Conservation (phyloP, 2,329 filamentous ascomycete species). For the Incumbomyces lentus region DNA sequence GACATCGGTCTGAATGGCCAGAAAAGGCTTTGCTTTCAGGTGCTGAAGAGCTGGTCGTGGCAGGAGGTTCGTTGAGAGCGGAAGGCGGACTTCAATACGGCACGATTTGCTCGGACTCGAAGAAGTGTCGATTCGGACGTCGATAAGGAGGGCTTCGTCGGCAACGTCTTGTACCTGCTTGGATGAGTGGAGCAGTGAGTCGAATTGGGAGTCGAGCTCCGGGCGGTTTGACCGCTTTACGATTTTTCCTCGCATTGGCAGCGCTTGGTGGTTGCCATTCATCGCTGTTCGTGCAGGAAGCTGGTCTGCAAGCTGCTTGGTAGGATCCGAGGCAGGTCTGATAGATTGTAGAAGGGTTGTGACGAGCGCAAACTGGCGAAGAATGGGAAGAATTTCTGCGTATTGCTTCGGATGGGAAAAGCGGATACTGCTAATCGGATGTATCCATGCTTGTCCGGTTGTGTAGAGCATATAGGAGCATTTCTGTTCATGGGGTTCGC, state of each 20-base stretch:
- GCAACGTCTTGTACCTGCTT: neutral
- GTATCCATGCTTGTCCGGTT: slow-evolving; percentile 23
- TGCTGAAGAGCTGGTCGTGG: neutral
- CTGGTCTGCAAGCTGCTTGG: slow-evolving; percentile 13
- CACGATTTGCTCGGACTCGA: slow-evolving; percentile 14
- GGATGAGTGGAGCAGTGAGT: slow-evolving; percentile 3
- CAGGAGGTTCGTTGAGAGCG: slow-evolving; percentile 4
- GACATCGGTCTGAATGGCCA: slow-evolving; percentile 26
- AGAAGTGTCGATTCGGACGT: slow-evolving; percentile 16
- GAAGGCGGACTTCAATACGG: slow-evolving; percentile 14
- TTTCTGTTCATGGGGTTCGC: slow-evolving; percentile 23
- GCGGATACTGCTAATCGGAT: slow-evolving; percentile 29
- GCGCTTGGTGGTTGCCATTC: neutral
- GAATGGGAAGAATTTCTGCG: slow-evolving; percentile 33
- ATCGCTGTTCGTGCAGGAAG: slow-evolving; percentile 17
- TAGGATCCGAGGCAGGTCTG: slow-evolving; percentile 8
- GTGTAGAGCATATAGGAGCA: slow-evolving; percentile 36
- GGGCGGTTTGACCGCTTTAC: slow-evolving; percentile 33
- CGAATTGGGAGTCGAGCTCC: slow-evolving; percentile 48
- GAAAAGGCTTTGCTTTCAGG: slow-evolving; percentile 8
- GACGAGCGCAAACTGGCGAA: slow-evolving; percentile 36
- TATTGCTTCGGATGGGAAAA: slow-evolving; percentile 38
- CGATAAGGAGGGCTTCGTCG: slow-evolving; percentile 11
- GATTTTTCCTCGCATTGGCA: slow-evolving; percentile 24
- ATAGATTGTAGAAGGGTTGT: slow-evolving; percentile 27